These are phyloP conservation scores for Hanseniaspora guilliermondii DNA, from an alignment of 805 yeast species.

Conservation along the genomic window DNA sequence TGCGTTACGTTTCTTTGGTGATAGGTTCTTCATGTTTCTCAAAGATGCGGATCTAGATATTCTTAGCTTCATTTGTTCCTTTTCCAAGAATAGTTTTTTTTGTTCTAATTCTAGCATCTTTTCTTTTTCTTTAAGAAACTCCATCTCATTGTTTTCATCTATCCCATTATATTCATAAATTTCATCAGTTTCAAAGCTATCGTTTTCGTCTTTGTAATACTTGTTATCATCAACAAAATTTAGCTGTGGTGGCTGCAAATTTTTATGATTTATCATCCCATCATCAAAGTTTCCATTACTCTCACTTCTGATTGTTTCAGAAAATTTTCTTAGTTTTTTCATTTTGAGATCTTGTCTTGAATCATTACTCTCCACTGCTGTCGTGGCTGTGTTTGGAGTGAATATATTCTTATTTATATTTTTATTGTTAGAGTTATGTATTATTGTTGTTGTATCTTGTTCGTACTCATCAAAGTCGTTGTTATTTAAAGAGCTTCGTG, in stretches of 20 bases:
- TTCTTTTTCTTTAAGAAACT: conserved; percentile 1
- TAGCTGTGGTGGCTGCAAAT: not conserved
- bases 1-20: not conserved
- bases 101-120: not conserved
- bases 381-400: conserved; percentile 9
- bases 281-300: not conserved
- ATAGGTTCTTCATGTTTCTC: conserved; percentile 4
- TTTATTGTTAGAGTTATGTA: not conserved
- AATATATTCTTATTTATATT: not conserved
- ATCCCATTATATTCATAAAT: not conserved
- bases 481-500: not conserved
- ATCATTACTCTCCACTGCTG: conserved; percentile 12
- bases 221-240: conserved; percentile 4
- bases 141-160: not conserved
- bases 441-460: conserved; percentile 8
- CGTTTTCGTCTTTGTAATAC: not conserved
- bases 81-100: not conserved
- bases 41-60: conserved; percentile 7
- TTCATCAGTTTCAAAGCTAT: not conserved
- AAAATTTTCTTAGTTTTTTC: conserved; percentile 9
- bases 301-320: not conserved
- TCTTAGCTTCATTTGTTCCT: conserved; percentile 3
- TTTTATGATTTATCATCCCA: not conserved
- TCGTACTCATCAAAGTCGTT: conserved; percentile 5
- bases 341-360: conserved; percentile 2